Evolutionary conservation across 495 filamentous ascomycete genomes (phyloP), one percentile per base, ranked within the genome.

Genomic region (Aeminium ludgeri): DNA sequence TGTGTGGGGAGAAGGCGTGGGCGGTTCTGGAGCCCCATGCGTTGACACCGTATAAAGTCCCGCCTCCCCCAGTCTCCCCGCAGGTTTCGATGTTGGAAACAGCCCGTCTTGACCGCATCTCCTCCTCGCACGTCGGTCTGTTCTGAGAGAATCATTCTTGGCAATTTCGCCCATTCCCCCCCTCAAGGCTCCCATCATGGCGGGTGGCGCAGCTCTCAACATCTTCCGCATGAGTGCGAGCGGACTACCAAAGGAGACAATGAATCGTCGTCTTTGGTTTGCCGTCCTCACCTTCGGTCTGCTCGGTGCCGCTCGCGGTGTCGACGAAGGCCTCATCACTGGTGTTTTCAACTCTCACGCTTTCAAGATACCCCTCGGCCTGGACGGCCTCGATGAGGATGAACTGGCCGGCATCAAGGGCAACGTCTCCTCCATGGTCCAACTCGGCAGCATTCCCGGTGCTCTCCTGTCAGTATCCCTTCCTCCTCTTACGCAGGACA

Each of bases 371-470:
- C 64, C 62, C 35, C 73, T 78, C 58, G 59, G 69, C 11, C 71
- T 72, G 46, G 59, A 53, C 36, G 54, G 54, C 11, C 68, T 74
- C 23, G 58, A 61, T 36, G 58, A 62, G 20, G 63, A 66, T 34
- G 73, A 65, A 32, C 55, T 58, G 42, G 66, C 70, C 6, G 65
- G 74, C 51, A 76, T 74, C 62, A 72, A 75, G 52, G 74, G 63
- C 29, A 78, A 78, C 56, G 70, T 80, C 17, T 72, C 74, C 0
- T 60, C 74, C n/a, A 80, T 80, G 76, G 76, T 78, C 1, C 76
- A 78, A 48, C 69, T 78, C 37, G 76, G 76, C 7, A 73, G 69
- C 18, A 69, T 80, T 6, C 70, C 58, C 3, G 76, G 76, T 13
- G 73, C 74, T 36, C 60, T 78, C 8, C 65, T 78, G 38, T 40